Percentiles rank a stretch among this genome's conserved stretches.
Conservation (phyloP, 352 stramenopile species). For the Pythium sp. region DNA sequence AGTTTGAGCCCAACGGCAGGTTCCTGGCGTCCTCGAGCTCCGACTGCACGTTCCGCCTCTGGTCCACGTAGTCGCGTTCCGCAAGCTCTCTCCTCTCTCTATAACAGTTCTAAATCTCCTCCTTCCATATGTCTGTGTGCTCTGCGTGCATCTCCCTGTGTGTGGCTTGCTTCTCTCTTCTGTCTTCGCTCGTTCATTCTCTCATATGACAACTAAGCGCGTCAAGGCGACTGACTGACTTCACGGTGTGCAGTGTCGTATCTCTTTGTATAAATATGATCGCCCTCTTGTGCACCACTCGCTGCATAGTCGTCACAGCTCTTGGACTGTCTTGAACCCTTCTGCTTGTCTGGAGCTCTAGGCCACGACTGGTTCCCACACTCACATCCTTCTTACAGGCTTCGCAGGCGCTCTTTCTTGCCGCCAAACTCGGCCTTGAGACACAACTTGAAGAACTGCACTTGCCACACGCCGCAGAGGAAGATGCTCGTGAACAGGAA, state of each 20-base stretch:
- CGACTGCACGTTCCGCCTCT: conserved; percentile 93
- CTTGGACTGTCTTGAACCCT: background rate
- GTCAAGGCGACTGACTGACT: background rate
- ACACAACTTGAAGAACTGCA: conserved; percentile 62
- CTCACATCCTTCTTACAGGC: conserved; percentile 35
- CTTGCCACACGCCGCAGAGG: conserved; percentile 59
- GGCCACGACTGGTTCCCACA: background rate
- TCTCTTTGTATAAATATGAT: conserved; percentile 9
- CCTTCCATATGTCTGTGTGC: conserved; percentile 10
- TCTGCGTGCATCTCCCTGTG: conserved; percentile 2
- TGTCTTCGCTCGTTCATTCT: background rate
- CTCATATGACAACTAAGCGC: background rate
- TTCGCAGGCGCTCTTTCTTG: conserved; percentile 79
- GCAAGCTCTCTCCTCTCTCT: conserved; percentile 7
- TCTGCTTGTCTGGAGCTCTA: background rate
- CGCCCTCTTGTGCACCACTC: background rate
- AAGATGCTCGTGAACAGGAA: conserved; percentile 51
- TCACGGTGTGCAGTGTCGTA: conserved; percentile 4
- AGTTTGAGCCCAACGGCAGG: conserved; percentile 85
- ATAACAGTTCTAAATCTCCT: conserved; percentile 14
- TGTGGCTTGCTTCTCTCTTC: background rate
- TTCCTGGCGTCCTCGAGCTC: conserved; percentile 91
- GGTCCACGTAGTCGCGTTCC: conserved; percentile 42
- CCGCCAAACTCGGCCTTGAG: conserved; percentile 71
- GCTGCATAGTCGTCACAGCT: background rate